phyloP scores from a whole-genome alignment of 148 eudicot species.

The Vaccinium corymbosum region DNA sequence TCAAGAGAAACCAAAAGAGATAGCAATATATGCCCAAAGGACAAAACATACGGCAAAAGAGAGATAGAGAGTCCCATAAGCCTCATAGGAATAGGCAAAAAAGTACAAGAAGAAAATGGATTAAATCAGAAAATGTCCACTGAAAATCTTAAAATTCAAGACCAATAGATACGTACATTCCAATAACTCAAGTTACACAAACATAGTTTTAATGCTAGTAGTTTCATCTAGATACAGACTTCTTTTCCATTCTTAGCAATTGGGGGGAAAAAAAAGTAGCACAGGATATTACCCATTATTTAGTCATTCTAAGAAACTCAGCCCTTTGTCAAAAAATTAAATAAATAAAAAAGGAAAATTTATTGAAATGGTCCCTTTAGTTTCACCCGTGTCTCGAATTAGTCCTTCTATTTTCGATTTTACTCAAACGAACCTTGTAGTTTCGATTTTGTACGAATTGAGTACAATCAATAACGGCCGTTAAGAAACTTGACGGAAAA shows the following conservation, averaged over 20 bases:
- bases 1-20: neutral
- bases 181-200: neutral
- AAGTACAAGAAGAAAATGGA: neutral
- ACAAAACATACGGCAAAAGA: constrained; percentile 7
- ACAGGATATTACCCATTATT: neutral
- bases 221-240: neutral
- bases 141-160: neutral
- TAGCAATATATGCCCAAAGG: neutral
- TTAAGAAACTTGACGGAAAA: too few relatives aligned
- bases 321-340: neutral
- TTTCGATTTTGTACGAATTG: too few relatives aligned
- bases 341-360: too few relatives aligned
- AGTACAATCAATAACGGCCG: too few relatives aligned
- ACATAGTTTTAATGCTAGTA: neutral
- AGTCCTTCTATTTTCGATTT: too few relatives aligned
- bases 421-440: too few relatives aligned
- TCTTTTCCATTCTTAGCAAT: neutral
- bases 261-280: neutral
- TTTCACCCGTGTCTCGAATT: too few relatives aligned
- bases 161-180: neutral
- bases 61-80: neutral
- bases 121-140: neutral
- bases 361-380: too few relatives aligned
- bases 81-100: constrained; percentile 2
- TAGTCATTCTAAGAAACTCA: constrained; percentile 1